Conservation (phyloP, 2,329 filamentous ascomycete genomes). For the Periglandula ipomoeae region DNA sequence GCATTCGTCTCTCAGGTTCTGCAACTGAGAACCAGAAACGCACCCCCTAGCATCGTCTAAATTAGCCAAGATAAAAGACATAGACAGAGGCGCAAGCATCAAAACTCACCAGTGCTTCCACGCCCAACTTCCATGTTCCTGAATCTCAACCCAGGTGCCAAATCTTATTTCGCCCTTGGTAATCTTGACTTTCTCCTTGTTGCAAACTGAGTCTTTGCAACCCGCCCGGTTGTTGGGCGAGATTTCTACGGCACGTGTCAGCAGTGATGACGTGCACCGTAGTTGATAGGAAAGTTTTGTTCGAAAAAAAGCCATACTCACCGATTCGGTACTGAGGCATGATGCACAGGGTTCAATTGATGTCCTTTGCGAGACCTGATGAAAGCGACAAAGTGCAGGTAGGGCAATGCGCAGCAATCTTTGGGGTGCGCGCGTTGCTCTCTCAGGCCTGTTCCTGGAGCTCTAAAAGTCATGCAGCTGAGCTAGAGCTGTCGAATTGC, state of each 20-base stretch:
- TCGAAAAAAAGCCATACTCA: slow-evolving; percentile 19
- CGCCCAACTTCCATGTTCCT: slow-evolving; percentile 53
- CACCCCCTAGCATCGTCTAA: slow-evolving; percentile 61
- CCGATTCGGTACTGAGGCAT: slow-evolving; percentile 39
- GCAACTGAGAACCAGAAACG: slow-evolving; percentile 65
- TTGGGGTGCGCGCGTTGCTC: neutral
- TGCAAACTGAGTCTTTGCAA: slow-evolving; percentile 68
- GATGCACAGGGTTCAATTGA: neutral
- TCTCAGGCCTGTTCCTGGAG: too few species aligned
- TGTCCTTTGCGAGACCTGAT: too few species aligned
- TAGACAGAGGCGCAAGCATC: neutral
- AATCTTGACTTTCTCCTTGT: slow-evolving; percentile 61
- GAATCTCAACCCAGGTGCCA: slow-evolving; percentile 60
- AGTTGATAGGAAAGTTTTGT: neutral
- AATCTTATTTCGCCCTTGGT: slow-evolving; percentile 70
- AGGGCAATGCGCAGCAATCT: neutral
- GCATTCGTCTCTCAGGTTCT: slow-evolving; percentile 52
- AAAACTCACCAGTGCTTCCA: slow-evolving; percentile 76
- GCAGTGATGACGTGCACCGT: neutral
- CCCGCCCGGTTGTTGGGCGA: slow-evolving; percentile 62
- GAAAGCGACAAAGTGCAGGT: neutral
- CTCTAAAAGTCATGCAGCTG: neutral
- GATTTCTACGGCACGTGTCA: slow-evolving; percentile 48
- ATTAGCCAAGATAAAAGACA: neutral
- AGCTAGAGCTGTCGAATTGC: neutral